Evolutionary conservation across 2,329 filamentous ascomycete genomes (phyloP), one percentile per base, ranked within the genome.

Genomic region (Neodidymelliopsis sp.): DNA sequence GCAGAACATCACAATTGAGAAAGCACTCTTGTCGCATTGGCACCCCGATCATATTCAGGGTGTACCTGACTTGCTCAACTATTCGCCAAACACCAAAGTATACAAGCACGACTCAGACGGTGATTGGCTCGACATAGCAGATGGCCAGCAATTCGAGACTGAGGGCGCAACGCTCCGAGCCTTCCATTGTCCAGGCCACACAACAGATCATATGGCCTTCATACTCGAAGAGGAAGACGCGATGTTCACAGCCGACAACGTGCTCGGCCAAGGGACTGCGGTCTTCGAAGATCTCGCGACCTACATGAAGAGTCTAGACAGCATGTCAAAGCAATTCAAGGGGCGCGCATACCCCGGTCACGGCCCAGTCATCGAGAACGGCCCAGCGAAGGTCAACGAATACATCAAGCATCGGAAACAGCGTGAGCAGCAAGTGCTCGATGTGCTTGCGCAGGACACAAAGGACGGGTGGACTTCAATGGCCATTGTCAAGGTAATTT

Each of bases 161-260:
- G 79, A 85, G 13, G 87, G 87, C 2, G 86, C 81, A 1, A 91
- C 85, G 0, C 68, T 95, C 39, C 82, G 78, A 18, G 88, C 90
- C 0, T 77, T 86, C 16, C 77, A 87, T 69, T 84, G 81, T 2
- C 88, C 88, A 0, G 88, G 93, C 0, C 92, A 97, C 69, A 88
- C 92, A 0, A 77, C 77, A 3, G 92, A 97, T 66, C 93, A 97
- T 70, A 87, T 92, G 80, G 84, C 82, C 13, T 87, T 96, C 59
- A 70, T 91, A 4, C 74, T 96, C 4, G 81, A 86, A 34, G 89
- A 95, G 60, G 81, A 96, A 64, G 81, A 90, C 60, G 87, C 89
- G 29, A 85, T 96, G 76, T 94, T 96, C 71, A 95, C 91, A 0
- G 91, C 88, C 6, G 91, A 96, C 72, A 95, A 93, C 67, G 87